phyloP scores from a whole-genome alignment of 352 stramenopile genomes.

The Albugo candida region DNA sequence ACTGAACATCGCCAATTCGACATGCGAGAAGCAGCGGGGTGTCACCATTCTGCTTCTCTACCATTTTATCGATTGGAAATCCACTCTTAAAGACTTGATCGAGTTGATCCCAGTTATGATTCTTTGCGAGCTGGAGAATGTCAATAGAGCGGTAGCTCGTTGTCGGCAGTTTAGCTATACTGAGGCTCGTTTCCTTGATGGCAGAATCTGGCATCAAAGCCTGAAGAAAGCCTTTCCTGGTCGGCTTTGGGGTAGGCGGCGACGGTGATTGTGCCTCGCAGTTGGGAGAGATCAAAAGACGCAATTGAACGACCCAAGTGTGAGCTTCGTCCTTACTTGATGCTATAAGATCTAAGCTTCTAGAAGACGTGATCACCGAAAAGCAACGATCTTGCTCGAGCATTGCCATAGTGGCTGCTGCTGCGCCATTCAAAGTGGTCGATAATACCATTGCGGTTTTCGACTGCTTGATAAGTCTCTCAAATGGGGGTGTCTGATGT shows the following conservation, averaged over 20 bases:
- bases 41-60: slow-evolving; percentile 50
- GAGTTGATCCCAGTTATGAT: slow-evolving; percentile 21
- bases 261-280: no score
- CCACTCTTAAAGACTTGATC: slow-evolving; percentile 28
- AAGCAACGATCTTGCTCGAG: slow-evolving; percentile 19
- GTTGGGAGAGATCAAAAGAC: not conserved
- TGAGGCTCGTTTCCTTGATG: no score
- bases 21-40: slow-evolving; percentile 69
- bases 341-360: slow-evolving; percentile 53
- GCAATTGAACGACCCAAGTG: slow-evolving; percentile 33
- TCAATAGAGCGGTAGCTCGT: not conserved
- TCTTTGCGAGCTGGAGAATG: slow-evolving; percentile 38
- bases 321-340: slow-evolving; percentile 59
- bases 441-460: slow-evolving; percentile 19
- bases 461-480: slow-evolving; percentile 17
- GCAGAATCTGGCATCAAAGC: no score
- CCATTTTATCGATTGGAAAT: slow-evolving; percentile 45
- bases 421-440: slow-evolving; percentile 13
- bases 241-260: no score
- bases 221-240: no score
- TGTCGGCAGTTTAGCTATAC: no score
- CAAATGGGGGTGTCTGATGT: slow-evolving; percentile 36
- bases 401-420: no score
- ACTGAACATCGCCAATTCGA: slow-evolving; percentile 22
- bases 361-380: slow-evolving; percentile 32